phyloP scores from a whole-genome alignment of 2,329 filamentous ascomycete genomes.

The Diaporthe sp. region DNA sequence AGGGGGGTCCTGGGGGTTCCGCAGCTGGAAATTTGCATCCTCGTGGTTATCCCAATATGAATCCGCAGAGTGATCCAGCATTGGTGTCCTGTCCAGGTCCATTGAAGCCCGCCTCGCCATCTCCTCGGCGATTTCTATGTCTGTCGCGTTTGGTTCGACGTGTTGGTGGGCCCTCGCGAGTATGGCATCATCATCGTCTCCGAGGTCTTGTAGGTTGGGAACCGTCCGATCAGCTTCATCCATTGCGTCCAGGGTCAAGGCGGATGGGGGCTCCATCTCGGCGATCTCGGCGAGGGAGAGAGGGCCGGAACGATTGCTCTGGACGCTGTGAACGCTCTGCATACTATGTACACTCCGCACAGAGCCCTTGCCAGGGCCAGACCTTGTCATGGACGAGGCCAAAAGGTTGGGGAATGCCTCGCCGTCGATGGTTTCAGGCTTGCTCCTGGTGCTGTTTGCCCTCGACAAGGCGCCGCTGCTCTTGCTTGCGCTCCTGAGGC shows the following conservation, averaged over 20 bases:
- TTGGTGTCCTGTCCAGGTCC: constrained; percentile 40
- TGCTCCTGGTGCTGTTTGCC: constrained; percentile 46
- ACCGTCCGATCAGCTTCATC: constrained; percentile 66
- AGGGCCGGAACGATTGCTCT: constrained; percentile 59
- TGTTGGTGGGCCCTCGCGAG: constrained; percentile 53
- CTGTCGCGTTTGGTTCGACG: constrained; percentile 49
- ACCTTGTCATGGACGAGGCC: constrained; percentile 58
- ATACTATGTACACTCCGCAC: constrained; percentile 50
- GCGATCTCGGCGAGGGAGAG: constrained; percentile 69
- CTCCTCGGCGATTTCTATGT: constrained; percentile 43
- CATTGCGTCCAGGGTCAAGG: constrained; percentile 65
- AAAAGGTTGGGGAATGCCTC: constrained; percentile 46
- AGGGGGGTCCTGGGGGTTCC: constrained; percentile 35
- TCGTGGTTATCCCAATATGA: constrained; percentile 41
- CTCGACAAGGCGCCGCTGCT: constrained; percentile 52
- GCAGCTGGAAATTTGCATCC: constrained; percentile 24
- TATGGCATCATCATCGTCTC: constrained; percentile 56
- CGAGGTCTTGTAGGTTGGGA: constrained; percentile 49
- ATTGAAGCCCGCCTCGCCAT: constrained; percentile 29
- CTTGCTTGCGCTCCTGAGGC: constrained; percentile 69
- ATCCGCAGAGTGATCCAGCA: constrained; percentile 40
- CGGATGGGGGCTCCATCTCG: constrained; percentile 66
- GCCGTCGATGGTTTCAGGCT: constrained; percentile 58
- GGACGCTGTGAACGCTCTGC: constrained; percentile 53
- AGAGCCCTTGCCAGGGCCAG: constrained; percentile 69